Evolutionary conservation across 139 green algal genomes (phyloP).

Genomic region (Chlamydomonas sphaeroides): DNA sequence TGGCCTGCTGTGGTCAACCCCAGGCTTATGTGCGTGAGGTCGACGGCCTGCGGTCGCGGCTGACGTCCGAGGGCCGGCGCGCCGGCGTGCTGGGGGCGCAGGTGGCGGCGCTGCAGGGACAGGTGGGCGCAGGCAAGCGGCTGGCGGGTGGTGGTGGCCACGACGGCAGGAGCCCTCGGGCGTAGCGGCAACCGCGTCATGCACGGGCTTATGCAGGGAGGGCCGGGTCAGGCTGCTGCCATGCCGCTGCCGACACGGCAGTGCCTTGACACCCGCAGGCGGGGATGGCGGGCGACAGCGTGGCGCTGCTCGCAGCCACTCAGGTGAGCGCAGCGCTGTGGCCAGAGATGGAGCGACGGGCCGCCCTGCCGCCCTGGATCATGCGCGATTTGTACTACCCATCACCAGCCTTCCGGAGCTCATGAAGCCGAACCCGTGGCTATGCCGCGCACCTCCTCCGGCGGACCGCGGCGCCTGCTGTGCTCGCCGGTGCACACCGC

Average conservation of each 20-base stretch:
- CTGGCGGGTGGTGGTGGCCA: no score
- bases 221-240: neutral
- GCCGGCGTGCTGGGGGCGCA: slow-evolving; percentile 33
- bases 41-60: neutral
- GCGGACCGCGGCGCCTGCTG: no score
- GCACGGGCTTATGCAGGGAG: no score
- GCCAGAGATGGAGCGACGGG: neutral
- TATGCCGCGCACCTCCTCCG: no score
- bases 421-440: no score
- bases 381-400: neutral
- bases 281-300: slow-evolving; percentile 15
- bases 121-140: no score
- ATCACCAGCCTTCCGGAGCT: no score
- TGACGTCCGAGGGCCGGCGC: slow-evolving; percentile 20
- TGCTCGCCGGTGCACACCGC: no score
- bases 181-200: no score
- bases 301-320: slow-evolving; percentile 9
- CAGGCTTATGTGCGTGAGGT: slow-evolving; percentile 21
- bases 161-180: no score
- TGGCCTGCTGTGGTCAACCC: neutral
- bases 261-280: neutral
- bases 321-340: neutral
- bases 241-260: neutral
- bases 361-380: neutral
- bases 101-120: slow-evolving; percentile 23